A percentile compares a stretch with the other conserved stretches of the same genome.
These are phyloP conservation scores for Sporothrix luriei DNA, from an alignment of 2,329 filamentous ascomycete genomes.

Conservation along the genomic window DNA sequence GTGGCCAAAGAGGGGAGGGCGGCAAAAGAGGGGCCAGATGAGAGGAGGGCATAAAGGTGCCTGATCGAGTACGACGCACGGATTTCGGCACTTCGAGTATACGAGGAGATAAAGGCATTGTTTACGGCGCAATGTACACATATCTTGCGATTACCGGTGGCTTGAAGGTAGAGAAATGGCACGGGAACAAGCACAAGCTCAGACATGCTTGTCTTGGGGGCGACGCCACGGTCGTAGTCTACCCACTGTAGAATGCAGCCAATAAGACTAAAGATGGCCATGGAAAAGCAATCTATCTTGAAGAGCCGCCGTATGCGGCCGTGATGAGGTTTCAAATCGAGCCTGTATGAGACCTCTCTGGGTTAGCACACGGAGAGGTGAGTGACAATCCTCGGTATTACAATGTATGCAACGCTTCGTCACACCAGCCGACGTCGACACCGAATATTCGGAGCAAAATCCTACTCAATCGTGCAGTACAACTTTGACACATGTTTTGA, in stretches of 20 bases:
- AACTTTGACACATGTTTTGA: not conserved
- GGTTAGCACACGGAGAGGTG: no score
- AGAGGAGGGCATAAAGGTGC: not conserved
- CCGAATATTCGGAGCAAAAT: not conserved
- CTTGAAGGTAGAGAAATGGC: not conserved
- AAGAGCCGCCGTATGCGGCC: constrained; percentile 7
- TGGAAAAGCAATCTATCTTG: not conserved
- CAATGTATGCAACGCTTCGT: no score
- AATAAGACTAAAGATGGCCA: not conserved
- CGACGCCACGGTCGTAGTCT: no score
- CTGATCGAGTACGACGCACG: not conserved
- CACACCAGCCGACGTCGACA: not conserved
- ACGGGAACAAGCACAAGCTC: not conserved
- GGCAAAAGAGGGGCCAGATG: not conserved
- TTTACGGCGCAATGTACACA: not conserved
- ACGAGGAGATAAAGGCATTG: not conserved
- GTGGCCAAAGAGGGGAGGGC: no score
- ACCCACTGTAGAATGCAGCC: not conserved
- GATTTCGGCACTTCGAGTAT: not conserved
- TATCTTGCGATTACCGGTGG: not conserved
- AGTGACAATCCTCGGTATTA: no score
- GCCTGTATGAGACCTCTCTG: no score
- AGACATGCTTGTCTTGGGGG: no score
- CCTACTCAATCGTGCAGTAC: not conserved
- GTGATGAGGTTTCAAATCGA: not conserved